Base-by-base conservation (phyloP, 2,329 filamentous ascomycete species). In the Juglanconis oblonga region DNA sequence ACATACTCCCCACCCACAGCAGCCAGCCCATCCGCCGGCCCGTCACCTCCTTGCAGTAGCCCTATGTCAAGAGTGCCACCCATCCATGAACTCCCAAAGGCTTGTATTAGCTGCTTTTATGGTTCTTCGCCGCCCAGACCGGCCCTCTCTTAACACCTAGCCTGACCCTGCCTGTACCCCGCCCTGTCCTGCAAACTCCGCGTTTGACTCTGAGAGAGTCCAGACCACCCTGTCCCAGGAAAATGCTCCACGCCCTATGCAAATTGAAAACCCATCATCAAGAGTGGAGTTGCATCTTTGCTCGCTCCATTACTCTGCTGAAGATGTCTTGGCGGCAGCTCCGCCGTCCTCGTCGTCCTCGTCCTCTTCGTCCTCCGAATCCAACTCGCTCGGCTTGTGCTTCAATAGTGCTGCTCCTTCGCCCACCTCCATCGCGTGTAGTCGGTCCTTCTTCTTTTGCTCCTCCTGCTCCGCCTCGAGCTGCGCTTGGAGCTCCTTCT, bases 341-440 rank as follows among this genome's bases (percentile, higher is more conserved):
- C 61, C 61, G 13, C 61, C 59, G 2, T 62, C 59, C 42, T 62
- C 59, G 2, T 58, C 44, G 8, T 62, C 57, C 17, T 62, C 59
- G 11, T 69, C 67, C 1, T 69, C 68, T 4, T 68, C 67, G 1
- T 68, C 67, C 4, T 68, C 64, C 11, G 68, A 64, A 40, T 66
- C 65, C 5, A 59, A 53, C 13, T 62, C 53, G 9, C 35, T 45
- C 5, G 61, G 51, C 58, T 66, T 61, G 44, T 62, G 69, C 59
- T 71, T 70, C 38, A 71, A 64, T 55, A 86, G 71, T 8, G 82
- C 83, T 2, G 77, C 79, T 11, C 83, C 83, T 67, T 86, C 83
- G 59, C 79, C 81, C 2, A 83, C 79, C 65, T 86, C 83, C 83
- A 86, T 87, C 66, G 79, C 76, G 67, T 85, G 83, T 14, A 86